Conservation (phyloP, 805 yeast genomes). For the Candida gorgasii region DNA sequence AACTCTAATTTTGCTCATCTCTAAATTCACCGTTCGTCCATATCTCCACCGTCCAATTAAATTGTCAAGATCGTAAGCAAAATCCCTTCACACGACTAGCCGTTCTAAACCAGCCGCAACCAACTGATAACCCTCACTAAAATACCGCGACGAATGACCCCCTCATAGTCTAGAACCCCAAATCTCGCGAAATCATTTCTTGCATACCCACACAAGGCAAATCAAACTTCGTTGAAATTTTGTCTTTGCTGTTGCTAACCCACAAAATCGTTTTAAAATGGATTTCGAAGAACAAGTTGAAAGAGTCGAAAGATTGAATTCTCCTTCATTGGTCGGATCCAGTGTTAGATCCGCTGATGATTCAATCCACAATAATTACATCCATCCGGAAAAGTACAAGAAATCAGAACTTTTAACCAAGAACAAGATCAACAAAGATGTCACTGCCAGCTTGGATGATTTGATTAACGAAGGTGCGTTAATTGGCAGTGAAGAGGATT, state of each 20-base stretch:
- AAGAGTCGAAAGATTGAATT: constrained; percentile 46
- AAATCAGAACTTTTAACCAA: constrained; percentile 20
- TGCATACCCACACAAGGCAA: background rate
- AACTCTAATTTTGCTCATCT: no score
- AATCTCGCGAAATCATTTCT: no score
- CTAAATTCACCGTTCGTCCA: no score
- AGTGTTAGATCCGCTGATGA: constrained; percentile 51
- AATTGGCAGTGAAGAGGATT: constrained; percentile 51
- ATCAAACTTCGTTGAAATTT: background rate
- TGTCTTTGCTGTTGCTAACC: background rate
- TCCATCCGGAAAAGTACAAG: constrained; percentile 45
- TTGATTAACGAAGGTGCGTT: constrained; percentile 48
- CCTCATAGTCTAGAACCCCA: constrained; percentile 1
- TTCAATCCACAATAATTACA: constrained; percentile 44
- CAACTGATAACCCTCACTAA: no score
- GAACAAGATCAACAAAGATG: constrained; percentile 12
- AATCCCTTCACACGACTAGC: no score
- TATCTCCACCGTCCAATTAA: no score
- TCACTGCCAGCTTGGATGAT: constrained; percentile 58
- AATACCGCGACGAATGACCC: background rate
- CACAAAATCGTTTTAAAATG: constrained; percentile 26
- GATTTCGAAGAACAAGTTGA: constrained; percentile 56
- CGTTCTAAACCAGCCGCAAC: no score
- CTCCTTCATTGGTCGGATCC: constrained; percentile 57
- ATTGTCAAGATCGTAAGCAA: no score